phyloP scores from a whole-genome alignment of 2,329 filamentous ascomycete species.

The Fusarium annulatum region DNA sequence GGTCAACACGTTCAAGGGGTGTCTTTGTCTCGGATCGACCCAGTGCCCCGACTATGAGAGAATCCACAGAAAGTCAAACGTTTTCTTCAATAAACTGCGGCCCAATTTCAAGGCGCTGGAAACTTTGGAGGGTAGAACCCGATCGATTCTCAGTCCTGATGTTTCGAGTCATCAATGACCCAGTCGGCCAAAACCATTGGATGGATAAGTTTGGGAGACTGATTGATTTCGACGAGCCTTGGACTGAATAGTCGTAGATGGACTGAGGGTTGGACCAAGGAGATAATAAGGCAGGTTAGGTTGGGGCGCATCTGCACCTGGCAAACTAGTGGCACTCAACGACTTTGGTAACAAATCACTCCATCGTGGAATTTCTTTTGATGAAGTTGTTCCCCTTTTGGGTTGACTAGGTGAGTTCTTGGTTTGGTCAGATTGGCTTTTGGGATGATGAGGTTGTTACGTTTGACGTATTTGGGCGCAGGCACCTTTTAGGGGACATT shows the following conservation, averaged over 20 bases:
- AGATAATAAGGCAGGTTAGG: too few species aligned
- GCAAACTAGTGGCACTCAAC: too few species aligned
- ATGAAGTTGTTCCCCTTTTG: not conserved
- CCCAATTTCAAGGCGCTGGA: not conserved
- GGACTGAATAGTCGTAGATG: not conserved
- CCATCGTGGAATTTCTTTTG: fast-evolving
- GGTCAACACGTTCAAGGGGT: too few species aligned
- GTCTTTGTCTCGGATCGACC: not conserved
- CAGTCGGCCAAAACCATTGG: not conserved
- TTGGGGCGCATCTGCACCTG: too few species aligned
- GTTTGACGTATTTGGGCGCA: fast-evolving
- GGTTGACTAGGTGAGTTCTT: not conserved
- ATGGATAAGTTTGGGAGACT: not conserved
- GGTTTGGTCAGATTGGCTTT: not conserved
- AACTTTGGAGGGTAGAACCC: not conserved
- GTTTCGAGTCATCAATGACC: not conserved
- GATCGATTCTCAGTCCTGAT: not conserved
- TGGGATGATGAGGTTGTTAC: not conserved
- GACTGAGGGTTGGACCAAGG: too few species aligned
- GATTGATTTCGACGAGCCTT: not conserved
- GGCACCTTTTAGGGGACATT: too few species aligned
- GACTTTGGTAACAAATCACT: too few species aligned
- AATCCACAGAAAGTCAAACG: not conserved
- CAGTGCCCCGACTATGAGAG: not conserved
- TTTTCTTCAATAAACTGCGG: not conserved